Evolutionary conservation across 2,329 filamentous ascomycete genomes (phyloP).

Genomic region (Alternaria sp.): DNA sequence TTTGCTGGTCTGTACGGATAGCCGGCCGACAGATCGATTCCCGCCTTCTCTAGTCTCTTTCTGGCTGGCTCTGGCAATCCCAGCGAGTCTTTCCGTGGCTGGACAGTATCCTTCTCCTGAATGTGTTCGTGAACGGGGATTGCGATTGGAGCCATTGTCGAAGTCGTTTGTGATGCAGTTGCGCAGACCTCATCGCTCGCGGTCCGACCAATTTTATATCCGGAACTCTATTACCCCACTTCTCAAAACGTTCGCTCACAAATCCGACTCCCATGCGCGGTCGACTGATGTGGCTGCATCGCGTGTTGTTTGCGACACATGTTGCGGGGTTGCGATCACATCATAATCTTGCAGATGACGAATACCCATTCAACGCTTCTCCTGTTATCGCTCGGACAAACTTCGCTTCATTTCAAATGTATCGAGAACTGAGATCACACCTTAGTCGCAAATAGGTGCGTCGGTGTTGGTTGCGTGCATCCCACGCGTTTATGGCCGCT

Average conservation of each 20-base stretch:
- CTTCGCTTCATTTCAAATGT: background rate
- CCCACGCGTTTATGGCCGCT: background rate
- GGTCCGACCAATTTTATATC: slow-evolving; percentile 21
- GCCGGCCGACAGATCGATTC: slow-evolving; percentile 71
- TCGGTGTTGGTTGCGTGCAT: background rate
- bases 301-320: slow-evolving; percentile 12
- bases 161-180: background rate
- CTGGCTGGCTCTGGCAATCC: slow-evolving; percentile 64
- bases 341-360: slow-evolving; percentile 43
- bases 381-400: slow-evolving; percentile 28
- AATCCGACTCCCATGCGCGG: slow-evolving; percentile 11
- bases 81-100: slow-evolving; percentile 69
- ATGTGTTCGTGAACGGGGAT: slow-evolving; percentile 61
- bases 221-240: slow-evolving; percentile 4
- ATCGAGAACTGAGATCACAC: background rate
- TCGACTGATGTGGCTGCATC: background rate
- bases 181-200: background rate
- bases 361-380: slow-evolving; percentile 29
- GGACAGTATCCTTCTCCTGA: slow-evolving; percentile 61
- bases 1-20: slow-evolving; percentile 73
- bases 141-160: slow-evolving; percentile 62
- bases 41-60: slow-evolving; percentile 69
- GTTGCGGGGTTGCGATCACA: slow-evolving; percentile 47
- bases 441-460: background rate
- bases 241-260: slow-evolving; percentile 10